Percentiles rank a stretch among this genome's conserved stretches.
Evolutionary conservation across 2,329 filamentous ascomycete genomes (phyloP).

Genomic region (Clonostachys solani): DNA sequence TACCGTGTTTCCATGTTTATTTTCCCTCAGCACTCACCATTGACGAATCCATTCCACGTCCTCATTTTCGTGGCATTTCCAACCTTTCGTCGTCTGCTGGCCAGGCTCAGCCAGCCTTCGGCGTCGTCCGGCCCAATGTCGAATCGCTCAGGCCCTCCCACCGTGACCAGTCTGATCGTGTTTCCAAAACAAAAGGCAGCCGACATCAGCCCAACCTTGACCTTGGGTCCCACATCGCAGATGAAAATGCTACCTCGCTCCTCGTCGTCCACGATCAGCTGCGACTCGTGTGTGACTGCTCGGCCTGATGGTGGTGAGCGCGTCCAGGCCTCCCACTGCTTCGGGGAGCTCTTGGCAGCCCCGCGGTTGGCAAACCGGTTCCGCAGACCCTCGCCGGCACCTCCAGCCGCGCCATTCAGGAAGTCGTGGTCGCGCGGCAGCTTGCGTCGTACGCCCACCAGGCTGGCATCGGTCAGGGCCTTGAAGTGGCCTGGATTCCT

Average conservation of each 20-base stretch:
- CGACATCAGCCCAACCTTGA: slow-evolving; percentile 56
- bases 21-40: no score
- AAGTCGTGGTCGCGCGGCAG: slow-evolving; percentile 3
- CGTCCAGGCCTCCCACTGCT: slow-evolving; percentile 53
- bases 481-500: slow-evolving; percentile 64
- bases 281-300: slow-evolving; percentile 37
- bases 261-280: slow-evolving; percentile 33
- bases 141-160: slow-evolving; percentile 60
- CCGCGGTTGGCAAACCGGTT: slow-evolving; percentile 17
- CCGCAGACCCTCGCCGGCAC: slow-evolving; percentile 14
- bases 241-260: slow-evolving; percentile 54
- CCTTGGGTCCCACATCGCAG: slow-evolving; percentile 60
- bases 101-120: slow-evolving; percentile 21
- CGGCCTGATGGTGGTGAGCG: slow-evolving; percentile 36
- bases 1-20: no score
- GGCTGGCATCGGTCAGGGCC: slow-evolving; percentile 51
- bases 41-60: not conserved
- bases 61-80: slow-evolving; percentile 6
- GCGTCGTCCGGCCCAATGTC: slow-evolving; percentile 31
- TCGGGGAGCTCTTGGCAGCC: slow-evolving; percentile 10
- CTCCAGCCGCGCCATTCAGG: slow-evolving; percentile 5
- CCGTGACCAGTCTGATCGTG: slow-evolving; percentile 64
- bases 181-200: slow-evolving; percentile 71
- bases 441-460: slow-evolving; percentile 58
- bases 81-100: slow-evolving; percentile 31